A percentile compares a stretch with the other conserved stretches of the same genome.
These are phyloP conservation scores for Urtica urens DNA, from an alignment of 306 rosid genomes.

Conservation along the genomic window DNA sequence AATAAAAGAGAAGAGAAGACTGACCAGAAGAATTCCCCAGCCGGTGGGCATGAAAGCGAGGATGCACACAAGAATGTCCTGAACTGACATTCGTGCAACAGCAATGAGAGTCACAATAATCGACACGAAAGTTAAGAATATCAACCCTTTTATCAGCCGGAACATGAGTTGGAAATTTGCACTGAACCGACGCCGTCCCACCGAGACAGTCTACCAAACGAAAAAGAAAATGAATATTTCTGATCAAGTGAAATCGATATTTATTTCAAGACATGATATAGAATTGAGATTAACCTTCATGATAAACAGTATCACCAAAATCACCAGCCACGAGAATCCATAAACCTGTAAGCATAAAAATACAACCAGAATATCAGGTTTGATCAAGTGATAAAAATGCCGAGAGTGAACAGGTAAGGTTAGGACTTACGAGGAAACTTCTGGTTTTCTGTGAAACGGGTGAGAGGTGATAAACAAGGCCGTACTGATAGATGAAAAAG, in stretches of 20 bases:
- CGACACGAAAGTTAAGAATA: conserved; percentile 70
- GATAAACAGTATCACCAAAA: conserved; percentile 63
- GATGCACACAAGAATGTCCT: conserved; percentile 82
- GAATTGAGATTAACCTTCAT: conserved; percentile 62
- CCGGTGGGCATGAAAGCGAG: conserved; percentile 99
- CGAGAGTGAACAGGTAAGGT: background rate
- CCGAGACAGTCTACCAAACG: conserved; percentile 61
- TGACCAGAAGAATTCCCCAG: conserved; percentile 93
- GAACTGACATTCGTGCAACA: conserved; percentile 77
- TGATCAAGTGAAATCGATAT: no score
- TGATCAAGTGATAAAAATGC: background rate
- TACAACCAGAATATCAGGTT: no score
- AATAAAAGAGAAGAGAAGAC: conserved; percentile 9
- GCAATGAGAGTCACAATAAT: conserved; percentile 71
- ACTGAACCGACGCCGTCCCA: conserved; percentile 84
- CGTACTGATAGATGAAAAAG: conserved; percentile 90
- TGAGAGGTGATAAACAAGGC: conserved; percentile 80
- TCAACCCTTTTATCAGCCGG: conserved; percentile 83
- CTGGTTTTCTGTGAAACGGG: conserved; percentile 39
- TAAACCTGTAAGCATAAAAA: conserved; percentile 50
- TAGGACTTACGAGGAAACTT: conserved; percentile 54
- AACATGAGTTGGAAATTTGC: conserved; percentile 88
- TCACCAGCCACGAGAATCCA: conserved; percentile 95
- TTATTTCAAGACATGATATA: no score
- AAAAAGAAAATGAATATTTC: background rate